Conservation (phyloP, 768 basidiomycete species). For the Holtermannia corniformis region DNA sequence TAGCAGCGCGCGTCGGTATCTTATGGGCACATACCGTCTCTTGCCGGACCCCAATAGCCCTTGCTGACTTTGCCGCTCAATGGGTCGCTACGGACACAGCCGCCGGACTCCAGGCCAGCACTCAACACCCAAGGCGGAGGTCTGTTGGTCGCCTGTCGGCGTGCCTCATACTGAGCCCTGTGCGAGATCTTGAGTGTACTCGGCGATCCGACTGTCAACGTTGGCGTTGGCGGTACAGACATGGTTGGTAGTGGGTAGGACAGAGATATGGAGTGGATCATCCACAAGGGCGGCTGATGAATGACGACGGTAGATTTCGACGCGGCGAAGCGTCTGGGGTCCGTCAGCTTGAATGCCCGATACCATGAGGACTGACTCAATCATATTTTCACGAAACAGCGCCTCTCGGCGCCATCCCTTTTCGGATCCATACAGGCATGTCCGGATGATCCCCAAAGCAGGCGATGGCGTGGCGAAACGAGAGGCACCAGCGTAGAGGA, state of each 20-base stretch:
- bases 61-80: constrained; percentile 32
- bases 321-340: constrained; percentile 26
- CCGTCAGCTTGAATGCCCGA: not conserved
- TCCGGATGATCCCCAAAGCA: constrained; percentile 18
- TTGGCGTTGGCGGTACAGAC: not conserved
- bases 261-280: constrained; percentile 27
- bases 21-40: constrained; percentile 22
- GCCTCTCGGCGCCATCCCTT: constrained; percentile 33
- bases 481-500: constrained; percentile 15
- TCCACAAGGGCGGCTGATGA: constrained; percentile 25
- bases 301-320: constrained; percentile 19
- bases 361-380: constrained; percentile 20
- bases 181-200: constrained; percentile 22
- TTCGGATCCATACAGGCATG: constrained; percentile 14
- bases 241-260: constrained; percentile 29
- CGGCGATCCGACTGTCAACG: not conserved
- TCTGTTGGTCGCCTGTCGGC: constrained; percentile 23
- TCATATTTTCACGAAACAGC: constrained; percentile 29
- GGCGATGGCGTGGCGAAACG: not conserved
- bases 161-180: constrained; percentile 31
- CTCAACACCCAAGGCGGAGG: constrained; percentile 30
- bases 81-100: constrained; percentile 30
- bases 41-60: constrained; percentile 33
- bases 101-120: constrained; percentile 22
- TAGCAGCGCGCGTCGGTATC: too few species aligned